Conservation (phyloP, 2,329 filamentous ascomycete genomes). For the Xylariales sp. region DNA sequence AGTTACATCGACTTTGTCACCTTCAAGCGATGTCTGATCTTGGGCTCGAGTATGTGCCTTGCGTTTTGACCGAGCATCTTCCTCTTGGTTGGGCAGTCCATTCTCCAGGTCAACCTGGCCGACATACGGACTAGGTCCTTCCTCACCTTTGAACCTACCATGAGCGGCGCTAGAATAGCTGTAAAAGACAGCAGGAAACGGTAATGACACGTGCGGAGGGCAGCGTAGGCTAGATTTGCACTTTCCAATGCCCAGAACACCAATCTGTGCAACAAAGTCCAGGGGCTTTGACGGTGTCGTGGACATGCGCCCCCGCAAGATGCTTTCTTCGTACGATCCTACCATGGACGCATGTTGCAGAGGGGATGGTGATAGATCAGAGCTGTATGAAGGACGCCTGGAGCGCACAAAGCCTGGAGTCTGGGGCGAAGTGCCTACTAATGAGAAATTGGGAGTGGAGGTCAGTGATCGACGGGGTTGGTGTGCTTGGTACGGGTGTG, state of each 20-base stretch:
- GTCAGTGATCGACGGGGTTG: constrained; percentile 73
- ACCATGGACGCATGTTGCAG: constrained; percentile 93
- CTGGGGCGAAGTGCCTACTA: constrained; percentile 40
- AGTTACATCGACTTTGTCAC: constrained; percentile 17
- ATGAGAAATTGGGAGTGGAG: constrained; percentile 46
- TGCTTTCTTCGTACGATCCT: constrained; percentile 96
- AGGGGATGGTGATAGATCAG: constrained; percentile 71
- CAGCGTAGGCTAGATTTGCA: constrained; percentile 83
- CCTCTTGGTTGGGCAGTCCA: constrained; percentile 53
- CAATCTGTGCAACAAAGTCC: constrained; percentile 92
- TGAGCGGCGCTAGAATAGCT: constrained; percentile 71
- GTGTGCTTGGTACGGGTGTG: constrained; percentile 69
- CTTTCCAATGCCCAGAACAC: constrained; percentile 82
- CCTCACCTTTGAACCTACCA: constrained; percentile 62
- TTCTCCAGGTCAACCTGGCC: constrained; percentile 90
- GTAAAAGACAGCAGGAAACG: constrained; percentile 95
- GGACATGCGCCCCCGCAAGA: constrained; percentile 92
- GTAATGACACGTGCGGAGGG: constrained; percentile 83
- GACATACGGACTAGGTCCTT: constrained; percentile 93
- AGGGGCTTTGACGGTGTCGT: constrained; percentile 89
- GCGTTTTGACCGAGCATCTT: constrained; percentile 40
- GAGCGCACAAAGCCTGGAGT: constrained; percentile 47
- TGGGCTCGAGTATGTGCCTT: constrained; percentile 42
- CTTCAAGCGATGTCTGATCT: constrained; percentile 29
- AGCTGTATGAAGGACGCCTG: constrained; percentile 65